Base-by-base conservation (phyloP, 805 yeast species). In the Saccharomycopsis fermentans region DNA sequence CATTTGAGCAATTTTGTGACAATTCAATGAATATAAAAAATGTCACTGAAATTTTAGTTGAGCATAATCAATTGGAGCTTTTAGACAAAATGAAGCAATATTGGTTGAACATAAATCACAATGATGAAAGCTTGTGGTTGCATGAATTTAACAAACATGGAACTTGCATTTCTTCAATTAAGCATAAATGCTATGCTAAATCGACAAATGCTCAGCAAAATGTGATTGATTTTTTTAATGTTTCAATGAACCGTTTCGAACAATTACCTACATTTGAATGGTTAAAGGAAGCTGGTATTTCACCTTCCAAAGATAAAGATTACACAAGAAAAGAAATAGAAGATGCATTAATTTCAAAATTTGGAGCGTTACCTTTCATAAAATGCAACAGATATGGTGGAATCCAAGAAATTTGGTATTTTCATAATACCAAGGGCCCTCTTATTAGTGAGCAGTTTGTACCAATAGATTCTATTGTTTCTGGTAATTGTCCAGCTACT, bases 61-160 rank as follows among this genome's bases (percentile, higher is more conserved):
- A 56, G 21, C 51, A 50, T 36, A 39, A 54, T 3, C 58, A 58
- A 39, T 16, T 40, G 27, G 60, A 43, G 14, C 48, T 61, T 54
- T 74, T 86, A 51, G 69, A 71, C 0, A 76, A 77, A 59, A 82
- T 91, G 89, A 63, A 72, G 29, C 65, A 65, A 29, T 70, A 76
- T 60, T 91, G 97, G 97, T 84, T 86, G 68, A 84, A 86, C 65
- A 79, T 78, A 65, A 81, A 81, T 55, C 89, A 88, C 9, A 69
- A 79, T 59, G 92, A 87, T 68, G 84, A 81, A 60, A 67, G 77
- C 8, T 73, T 91, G 54, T 91, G 98, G 98, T 77, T 81, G 37
- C 97, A 91, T 71, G 97, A 91, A 71, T 91, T 80, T 77, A 90
- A 91, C 73, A 91, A 91, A 70, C 98, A 91, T 69, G 97, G 91